Base-by-base conservation (phyloP, 495 filamentous ascomycete species). In the Daldinia concentrica region DNA sequence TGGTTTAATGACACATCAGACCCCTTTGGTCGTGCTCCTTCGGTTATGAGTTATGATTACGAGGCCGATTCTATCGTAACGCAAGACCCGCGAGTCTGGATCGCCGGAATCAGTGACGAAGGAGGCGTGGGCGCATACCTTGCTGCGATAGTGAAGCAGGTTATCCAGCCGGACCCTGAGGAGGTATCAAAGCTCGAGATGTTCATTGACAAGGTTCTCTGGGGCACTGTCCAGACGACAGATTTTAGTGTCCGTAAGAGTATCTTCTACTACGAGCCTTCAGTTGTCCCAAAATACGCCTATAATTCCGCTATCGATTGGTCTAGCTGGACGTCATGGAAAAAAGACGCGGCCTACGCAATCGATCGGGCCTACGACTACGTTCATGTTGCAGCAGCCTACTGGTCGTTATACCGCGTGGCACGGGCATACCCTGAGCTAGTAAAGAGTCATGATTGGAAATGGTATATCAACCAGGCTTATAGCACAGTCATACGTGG, bases 41-140 rank as follows among this genome's bases (percentile, higher is more conserved):
- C 84, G 0, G 74, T 84, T 45, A 84, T 87, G 66, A 81, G 81
- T 8, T 86, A 85, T 66, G 84, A 87, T 50, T 78, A 79, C 51
- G 78, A 81, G 11, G 60, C 75, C 4, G 58, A 76, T 1, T 68
- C 71, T 15, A 76, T 78, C 24, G 83, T 85, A 39, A 72, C 79
- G 1, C 84, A 87, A 66, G 84, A 87, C 37, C 69, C 76, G 6
- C 81, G 85, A 0, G 83, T 84, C 19, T 87, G 85, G 85, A 85
- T 86, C 26, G 79, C 84, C 6, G 84, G 84, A 2, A 76, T 86
- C 5, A 84, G 81, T 64, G 84, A 86, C 60, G 85, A 87, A 79
- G 85, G 81, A 17, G 85, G 84, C 6, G 79, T 79, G 1, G 82
- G 82, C 7, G 82, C 80, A 9, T 86, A 81, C 36, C 74, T 85